These are phyloP conservation scores for Discostella pseudostelligera DNA, from an alignment of 108 stramenopile genomes.

Conservation along the genomic window DNA sequence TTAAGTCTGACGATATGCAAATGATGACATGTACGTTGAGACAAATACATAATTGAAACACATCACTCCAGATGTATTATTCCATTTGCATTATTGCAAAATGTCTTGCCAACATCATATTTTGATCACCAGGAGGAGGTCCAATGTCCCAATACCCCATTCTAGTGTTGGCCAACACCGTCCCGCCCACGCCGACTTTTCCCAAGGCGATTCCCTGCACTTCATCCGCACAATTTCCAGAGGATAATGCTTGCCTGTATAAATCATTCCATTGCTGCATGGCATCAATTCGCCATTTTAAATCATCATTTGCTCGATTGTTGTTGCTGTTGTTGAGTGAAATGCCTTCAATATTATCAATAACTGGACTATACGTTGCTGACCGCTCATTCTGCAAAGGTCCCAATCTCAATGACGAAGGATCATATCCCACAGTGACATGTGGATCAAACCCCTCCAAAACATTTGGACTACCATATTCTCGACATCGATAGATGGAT, in stretches of 20 bases:
- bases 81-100: background rate
- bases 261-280: constrained; percentile 31
- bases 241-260: background rate
- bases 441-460: constrained; percentile 45
- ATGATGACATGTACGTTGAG: background rate
- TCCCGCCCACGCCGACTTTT: constrained; percentile 24
- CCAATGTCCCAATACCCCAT: constrained; percentile 30
- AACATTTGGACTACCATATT: constrained; percentile 53
- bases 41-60: no score
- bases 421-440: constrained; percentile 54
- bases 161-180: constrained; percentile 28
- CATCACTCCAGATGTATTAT: background rate
- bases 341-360: background rate
- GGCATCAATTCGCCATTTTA: constrained; percentile 26
- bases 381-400: background rate
- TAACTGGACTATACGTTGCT: background rate
- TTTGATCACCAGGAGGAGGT: background rate
- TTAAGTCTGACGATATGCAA: background rate
- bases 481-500: constrained; percentile 18
- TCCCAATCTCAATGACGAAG: background rate
- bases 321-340: no score
- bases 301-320: no score
- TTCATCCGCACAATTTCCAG: constrained; percentile 3
- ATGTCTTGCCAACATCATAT: background rate
- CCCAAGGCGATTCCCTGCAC: constrained; percentile 25